phyloP scores from a whole-genome alignment of 306 rosid species.

The Rubus idaeus region DNA sequence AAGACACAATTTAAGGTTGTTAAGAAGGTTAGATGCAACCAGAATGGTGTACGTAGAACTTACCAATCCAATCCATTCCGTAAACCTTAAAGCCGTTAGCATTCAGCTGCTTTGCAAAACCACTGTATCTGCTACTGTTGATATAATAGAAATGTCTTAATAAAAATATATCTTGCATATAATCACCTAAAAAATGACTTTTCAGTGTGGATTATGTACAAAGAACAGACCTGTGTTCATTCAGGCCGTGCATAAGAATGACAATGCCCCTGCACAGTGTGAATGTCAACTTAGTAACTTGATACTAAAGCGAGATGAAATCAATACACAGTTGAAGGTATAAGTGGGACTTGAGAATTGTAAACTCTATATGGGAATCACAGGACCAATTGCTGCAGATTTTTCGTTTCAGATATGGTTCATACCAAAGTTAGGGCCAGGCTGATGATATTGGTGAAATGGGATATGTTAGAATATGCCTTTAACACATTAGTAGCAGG shows the following conservation, averaged over 20 bases:
- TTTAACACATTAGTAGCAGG: not conserved
- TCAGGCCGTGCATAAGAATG: constrained; percentile 84
- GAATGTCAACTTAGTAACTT: constrained; percentile 17
- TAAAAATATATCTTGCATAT: constrained; percentile 13
- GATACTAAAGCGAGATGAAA: not conserved
- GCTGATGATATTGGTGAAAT: not conserved
- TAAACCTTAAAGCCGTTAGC: constrained; percentile 82
- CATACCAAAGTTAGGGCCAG: not conserved
- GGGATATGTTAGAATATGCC: constrained; percentile 4
- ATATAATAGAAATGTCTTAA: constrained; percentile 24
- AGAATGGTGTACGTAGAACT: constrained; percentile 23
- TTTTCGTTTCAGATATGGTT: not conserved
- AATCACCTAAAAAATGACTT: constrained; percentile 9
- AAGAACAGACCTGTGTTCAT: constrained; percentile 82
- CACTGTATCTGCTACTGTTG: constrained; percentile 72
- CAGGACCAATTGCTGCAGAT: constrained; percentile 8
- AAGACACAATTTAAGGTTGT: not conserved
- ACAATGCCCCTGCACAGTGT: constrained; percentile 74
- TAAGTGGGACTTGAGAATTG: not conserved
- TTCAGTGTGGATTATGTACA: not conserved
- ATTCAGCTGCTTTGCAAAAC: constrained; percentile 82
- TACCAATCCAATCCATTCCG: constrained; percentile 98
- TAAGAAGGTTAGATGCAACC: not conserved
- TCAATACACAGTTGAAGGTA: not conserved
- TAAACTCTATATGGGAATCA: not conserved